Percentiles rank a stretch among this genome's conserved stretches.
phyloP scores from a whole-genome alignment of 2,329 filamentous ascomycete species.

The Alternaria ventricosa region DNA sequence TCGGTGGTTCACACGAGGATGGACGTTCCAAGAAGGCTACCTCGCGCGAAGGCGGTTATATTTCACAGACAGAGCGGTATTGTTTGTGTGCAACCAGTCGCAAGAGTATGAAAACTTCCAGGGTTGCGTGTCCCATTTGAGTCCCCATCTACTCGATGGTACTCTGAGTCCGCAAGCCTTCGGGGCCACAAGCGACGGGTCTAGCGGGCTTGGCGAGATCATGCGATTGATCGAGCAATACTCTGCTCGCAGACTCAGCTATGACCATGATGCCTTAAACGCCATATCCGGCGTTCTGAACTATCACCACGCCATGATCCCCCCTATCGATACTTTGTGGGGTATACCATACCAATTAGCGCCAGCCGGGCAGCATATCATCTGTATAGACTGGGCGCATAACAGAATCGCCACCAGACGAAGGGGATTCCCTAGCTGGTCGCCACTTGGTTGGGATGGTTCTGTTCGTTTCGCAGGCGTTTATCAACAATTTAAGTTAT shows the following conservation, averaged over 20 bases:
- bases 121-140: not conserved
- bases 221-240: not conserved
- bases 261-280: not conserved
- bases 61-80: not conserved
- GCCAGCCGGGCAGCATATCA: fast-evolving
- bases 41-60: not conserved
- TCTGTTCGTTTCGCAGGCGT: no score
- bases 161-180: not conserved
- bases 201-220: not conserved
- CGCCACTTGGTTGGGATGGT: no score
- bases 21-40: not conserved
- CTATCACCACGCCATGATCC: no score
- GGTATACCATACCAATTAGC: not conserved
- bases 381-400: not conserved
- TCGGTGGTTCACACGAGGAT: not conserved
- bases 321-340: no score
- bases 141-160: not conserved
- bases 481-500: no score
- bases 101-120: not conserved
- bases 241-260: not conserved
- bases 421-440: no score
- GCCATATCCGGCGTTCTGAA: not conserved
- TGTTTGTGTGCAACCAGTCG: fast-evolving
- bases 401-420: no score
- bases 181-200: no score